Percentiles rank a stretch among this genome's conserved stretches.
phyloP scores from a whole-genome alignment of 106 monocot genomes.

The Acorus gramineus region DNA sequence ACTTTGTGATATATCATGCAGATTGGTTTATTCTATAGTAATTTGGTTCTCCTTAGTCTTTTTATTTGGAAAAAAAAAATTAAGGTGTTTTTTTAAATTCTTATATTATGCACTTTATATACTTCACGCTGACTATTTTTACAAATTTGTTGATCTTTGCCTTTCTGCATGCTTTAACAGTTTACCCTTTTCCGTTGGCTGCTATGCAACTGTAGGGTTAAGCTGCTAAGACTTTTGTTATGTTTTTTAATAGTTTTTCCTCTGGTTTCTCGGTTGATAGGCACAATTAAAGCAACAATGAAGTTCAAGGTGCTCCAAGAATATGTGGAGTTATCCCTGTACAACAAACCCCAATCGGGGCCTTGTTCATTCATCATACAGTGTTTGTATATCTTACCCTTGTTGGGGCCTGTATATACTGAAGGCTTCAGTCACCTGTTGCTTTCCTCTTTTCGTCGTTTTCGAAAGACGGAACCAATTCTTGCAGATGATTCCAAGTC shows the following conservation, averaged over 20 bases:
- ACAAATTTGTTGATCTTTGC: too few relatives aligned
- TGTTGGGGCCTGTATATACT: slow-evolving; percentile 61
- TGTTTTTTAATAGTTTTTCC: background rate
- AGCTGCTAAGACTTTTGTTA: too few relatives aligned
- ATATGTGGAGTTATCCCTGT: slow-evolving; percentile 43
- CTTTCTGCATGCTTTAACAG: too few relatives aligned
- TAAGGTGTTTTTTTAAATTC: too few relatives aligned
- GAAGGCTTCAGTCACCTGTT: slow-evolving; percentile 95
- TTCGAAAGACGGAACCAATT: slow-evolving; percentile 21
- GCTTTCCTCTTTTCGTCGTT: slow-evolving; percentile 56
- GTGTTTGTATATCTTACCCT: slow-evolving; percentile 72
- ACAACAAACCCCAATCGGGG: slow-evolving; percentile 48
- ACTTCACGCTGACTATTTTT: too few relatives aligned
- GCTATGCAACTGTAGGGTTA: too few relatives aligned
- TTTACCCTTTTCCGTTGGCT: too few relatives aligned
- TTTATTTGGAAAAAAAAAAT: too few relatives aligned
- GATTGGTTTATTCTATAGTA: too few relatives aligned
- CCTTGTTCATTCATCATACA: slow-evolving; percentile 64
- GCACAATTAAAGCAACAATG: slow-evolving; percentile 69
- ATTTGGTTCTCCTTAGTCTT: too few relatives aligned
- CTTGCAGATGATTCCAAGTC: slow-evolving; percentile 37
- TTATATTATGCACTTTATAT: too few relatives aligned
- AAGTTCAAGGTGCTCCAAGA: slow-evolving; percentile 81
- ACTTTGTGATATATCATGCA: too few relatives aligned
- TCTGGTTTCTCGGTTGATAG: slow-evolving; percentile 12